Percentiles rank a stretch among this genome's conserved stretches.
phyloP scores from a whole-genome alignment of 2,329 filamentous ascomycete genomes.

The Apiospora koreana region DNA sequence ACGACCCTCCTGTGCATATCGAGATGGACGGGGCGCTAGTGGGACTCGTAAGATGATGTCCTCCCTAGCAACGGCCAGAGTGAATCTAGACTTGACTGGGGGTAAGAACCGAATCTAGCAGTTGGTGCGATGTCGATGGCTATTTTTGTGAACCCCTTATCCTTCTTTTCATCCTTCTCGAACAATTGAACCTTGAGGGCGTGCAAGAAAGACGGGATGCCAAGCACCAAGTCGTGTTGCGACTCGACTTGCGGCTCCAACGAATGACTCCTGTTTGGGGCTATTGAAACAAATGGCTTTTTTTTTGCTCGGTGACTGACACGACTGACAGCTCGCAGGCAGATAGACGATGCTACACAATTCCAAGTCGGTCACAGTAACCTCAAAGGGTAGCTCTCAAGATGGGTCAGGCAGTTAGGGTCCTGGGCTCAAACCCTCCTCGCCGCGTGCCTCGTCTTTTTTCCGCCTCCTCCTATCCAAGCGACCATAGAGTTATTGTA shows the following conservation, averaged over 20 bases:
- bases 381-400: neutral
- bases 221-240: constrained; percentile 3
- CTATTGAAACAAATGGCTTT: neutral
- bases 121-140: neutral
- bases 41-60: neutral
- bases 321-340: neutral
- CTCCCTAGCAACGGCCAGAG: constrained; percentile 1
- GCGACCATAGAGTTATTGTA: neutral
- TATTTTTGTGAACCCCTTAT: constrained; percentile 8
- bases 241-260: neutral
- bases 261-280: neutral
- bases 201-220: neutral
- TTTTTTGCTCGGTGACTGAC: neutral
- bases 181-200: neutral
- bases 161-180: neutral
- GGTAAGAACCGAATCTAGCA: neutral
- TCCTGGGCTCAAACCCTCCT: constrained; percentile 2
- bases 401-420: constrained; percentile 5
- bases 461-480: neutral
- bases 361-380: neutral
- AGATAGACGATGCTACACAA: neutral
- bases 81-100: neutral
- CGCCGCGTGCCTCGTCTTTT: neutral
- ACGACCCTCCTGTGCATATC: constrained; percentile 2
- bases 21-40: neutral